Conservation (phyloP, 352 stramenopile genomes). For the Globisporangium cylindrosporum region DNA sequence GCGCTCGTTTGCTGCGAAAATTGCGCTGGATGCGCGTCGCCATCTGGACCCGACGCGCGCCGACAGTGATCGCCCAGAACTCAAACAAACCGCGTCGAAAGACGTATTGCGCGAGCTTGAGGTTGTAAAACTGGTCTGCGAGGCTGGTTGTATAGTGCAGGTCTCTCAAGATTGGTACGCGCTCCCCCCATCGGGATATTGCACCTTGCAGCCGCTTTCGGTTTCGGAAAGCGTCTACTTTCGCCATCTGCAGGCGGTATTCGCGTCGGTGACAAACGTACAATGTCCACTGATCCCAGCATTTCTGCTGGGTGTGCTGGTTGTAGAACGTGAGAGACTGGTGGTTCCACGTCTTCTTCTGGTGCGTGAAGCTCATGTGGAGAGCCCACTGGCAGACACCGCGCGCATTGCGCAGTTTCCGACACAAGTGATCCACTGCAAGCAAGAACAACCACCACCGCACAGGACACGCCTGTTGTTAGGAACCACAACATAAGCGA, state of each 20-base stretch:
- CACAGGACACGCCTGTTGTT: neutral
- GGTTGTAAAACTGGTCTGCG: constrained; percentile 16
- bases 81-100: constrained; percentile 25
- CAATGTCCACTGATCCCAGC: constrained; percentile 17
- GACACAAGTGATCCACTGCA: constrained; percentile 12
- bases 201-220: neutral
- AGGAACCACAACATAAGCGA: neutral
- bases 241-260: neutral
- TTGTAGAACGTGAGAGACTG: constrained; percentile 1
- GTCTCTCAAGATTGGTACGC: constrained; percentile 28
- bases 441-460: neutral
- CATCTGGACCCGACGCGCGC: constrained; percentile 25
- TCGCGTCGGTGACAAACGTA: constrained; percentile 21
- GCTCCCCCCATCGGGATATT: constrained; percentile 19
- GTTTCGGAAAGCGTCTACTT: constrained; percentile 21
- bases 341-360: constrained; percentile 2
- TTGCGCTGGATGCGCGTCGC: constrained; percentile 31
- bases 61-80: constrained; percentile 37
- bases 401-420: neutral
- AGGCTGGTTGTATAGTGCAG: constrained; percentile 21
- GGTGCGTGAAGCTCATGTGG: constrained; percentile 11
- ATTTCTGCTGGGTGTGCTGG: neutral
- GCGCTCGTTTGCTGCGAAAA: constrained; percentile 26
- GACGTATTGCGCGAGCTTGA: constrained; percentile 19
- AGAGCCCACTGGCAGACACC: constrained; percentile 16